Evolutionary conservation across 2,329 filamentous ascomycete genomes (phyloP), one percentile per base, ranked within the genome.

Genomic region (Colletotrichum liriopes): DNA sequence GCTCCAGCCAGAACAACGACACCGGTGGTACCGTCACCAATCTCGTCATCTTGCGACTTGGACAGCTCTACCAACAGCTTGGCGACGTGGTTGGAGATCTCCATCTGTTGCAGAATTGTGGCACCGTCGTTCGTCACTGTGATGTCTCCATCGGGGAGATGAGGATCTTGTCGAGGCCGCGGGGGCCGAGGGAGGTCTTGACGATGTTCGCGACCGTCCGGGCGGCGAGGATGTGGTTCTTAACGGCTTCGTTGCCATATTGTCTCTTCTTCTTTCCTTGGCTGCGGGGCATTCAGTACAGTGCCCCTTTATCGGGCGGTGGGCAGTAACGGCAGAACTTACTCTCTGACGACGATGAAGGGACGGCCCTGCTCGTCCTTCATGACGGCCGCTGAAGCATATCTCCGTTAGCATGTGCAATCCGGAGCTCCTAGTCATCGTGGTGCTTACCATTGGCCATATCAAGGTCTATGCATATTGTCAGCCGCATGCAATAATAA

Each of bases 51-150:
- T 83, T 99, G 96, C 49, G 96, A 98, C 87, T 97, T 98, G 75
- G 96, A 98, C 51, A 99, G 92, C 82, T 98, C 96, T 61, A 99
- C 96, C 72, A 99, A 87, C 63, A 99, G 89, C 86, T 98, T 98
- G 74, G 96, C 96, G 74, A 99, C 95, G 84, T 98, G 96, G 88
- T 99, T 98, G 77, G 94, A 94, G 77, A 99, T 96, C 86, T 99
- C 96, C 96, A 99, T 99, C 89, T 97, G 95, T 78, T 94, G 93
- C 77, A 99, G 88, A 79, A 99, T 99, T 56, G 96, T 99, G 67
- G 97, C 97, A 79, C 96, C 96, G 86, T 99, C 96, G 86, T 99
- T 99, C 77, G 96, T 99, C 74, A 99, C 95, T 74, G 96, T 99
- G 83, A 99, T 99, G 84, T 99, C 96, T 82, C 96, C 96, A 82